phyloP scores from a whole-genome alignment of 1,284 basidiomycete species.

The Cystobasidiaceae sp. region DNA sequence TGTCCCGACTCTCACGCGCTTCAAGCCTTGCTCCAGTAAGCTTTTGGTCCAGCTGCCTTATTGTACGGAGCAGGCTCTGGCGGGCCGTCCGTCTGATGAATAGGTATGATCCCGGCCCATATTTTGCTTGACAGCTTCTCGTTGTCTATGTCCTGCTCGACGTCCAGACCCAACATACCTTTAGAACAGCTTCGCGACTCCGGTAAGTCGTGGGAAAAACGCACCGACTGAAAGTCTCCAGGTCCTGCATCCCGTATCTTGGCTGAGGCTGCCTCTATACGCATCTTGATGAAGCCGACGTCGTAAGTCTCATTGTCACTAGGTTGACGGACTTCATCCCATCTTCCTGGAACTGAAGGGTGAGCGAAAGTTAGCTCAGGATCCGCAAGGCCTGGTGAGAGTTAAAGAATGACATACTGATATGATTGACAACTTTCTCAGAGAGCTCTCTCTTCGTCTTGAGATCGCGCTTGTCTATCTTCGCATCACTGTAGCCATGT shows the following conservation, averaged over 20 bases:
- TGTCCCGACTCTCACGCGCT: too few relatives aligned
- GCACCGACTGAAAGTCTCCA: constrained; percentile 4
- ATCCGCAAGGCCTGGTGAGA: neutral
- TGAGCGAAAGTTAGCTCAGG: neutral
- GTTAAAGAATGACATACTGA: neutral
- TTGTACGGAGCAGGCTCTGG: constrained; percentile 10
- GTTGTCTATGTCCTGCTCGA: constrained; percentile 16
- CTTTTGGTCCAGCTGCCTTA: neutral
- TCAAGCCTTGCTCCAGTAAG: constrained; percentile 2
- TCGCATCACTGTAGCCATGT: constrained; percentile 1
- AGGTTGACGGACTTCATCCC: constrained; percentile 14
- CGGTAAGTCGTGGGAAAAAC: neutral
- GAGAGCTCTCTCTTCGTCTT: constrained; percentile 1
- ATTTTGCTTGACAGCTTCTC: neutral
- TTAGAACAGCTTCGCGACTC: too few relatives aligned
- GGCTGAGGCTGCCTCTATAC: constrained; percentile 10
- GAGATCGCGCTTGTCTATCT: constrained; percentile 13
- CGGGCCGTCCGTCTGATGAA: neutral
- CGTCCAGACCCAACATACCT: neutral
- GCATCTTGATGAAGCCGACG: constrained; percentile 24
- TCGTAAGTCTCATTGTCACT: constrained; percentile 1
- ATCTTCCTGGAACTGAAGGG: constrained; percentile 7
- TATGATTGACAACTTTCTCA: constrained; percentile 9
- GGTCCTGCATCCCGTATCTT: constrained; percentile 13
- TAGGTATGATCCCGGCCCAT: constrained; percentile 12